Conservation (phyloP, 352 stramenopile species). For the Plasmopara viticola region DNA sequence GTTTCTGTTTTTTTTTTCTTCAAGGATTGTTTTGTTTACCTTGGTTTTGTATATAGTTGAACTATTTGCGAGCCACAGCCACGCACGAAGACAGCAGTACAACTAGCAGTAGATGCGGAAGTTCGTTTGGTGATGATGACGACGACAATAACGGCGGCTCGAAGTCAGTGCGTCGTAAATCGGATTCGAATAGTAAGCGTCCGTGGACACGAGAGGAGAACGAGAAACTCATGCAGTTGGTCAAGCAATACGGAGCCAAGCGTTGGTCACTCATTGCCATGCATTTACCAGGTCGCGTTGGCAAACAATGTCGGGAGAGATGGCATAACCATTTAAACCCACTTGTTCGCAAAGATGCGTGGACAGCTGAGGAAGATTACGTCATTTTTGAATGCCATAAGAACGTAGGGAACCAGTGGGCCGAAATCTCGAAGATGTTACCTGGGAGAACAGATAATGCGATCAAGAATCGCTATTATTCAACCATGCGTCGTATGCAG, state of each 20-base stretch:
- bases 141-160: constrained; percentile 35
- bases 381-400: constrained; percentile 89
- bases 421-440: constrained; percentile 89
- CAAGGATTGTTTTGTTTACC: neutral
- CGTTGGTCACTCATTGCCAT: constrained; percentile 87
- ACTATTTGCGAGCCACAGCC: constrained; percentile 25
- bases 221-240: constrained; percentile 81
- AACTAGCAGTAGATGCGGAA: constrained; percentile 32
- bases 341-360: constrained; percentile 83
- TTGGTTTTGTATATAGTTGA: constrained; percentile 15
- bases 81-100: constrained; percentile 21
- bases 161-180: constrained; percentile 36
- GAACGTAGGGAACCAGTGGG: constrained; percentile 90
- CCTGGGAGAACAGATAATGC: constrained; percentile 86
- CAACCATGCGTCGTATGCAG: constrained; percentile 86
- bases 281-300: constrained; percentile 80
- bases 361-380: constrained; percentile 87
- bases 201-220: constrained; percentile 87
- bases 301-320: constrained; percentile 85
- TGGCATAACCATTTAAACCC: constrained; percentile 89
- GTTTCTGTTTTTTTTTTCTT: neutral
- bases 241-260: constrained; percentile 87
- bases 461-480: constrained; percentile 91
- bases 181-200: constrained; percentile 81
- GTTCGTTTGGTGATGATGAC: constrained; percentile 62